Percentiles rank a stretch among this genome's conserved stretches.
Evolutionary conservation across 352 stramenopile genomes (phyloP).

Genomic region (Achlya hypogyna): DNA sequence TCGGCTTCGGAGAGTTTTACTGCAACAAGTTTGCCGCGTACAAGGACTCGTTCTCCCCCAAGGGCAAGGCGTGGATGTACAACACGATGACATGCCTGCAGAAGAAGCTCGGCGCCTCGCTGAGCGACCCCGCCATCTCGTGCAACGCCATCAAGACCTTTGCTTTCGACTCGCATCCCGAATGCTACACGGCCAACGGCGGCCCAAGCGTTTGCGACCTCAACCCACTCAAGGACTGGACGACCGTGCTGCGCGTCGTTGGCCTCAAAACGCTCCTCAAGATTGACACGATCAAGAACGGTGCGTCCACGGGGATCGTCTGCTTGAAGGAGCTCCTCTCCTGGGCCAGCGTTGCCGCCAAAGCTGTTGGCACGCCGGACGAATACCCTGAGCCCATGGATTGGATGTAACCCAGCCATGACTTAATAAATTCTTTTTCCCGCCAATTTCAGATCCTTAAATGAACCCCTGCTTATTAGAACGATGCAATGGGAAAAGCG

Average conservation of each 20-base stretch:
- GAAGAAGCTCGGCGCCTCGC: constrained; percentile 23
- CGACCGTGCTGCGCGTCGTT: constrained; percentile 25
- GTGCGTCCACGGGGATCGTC: constrained; percentile 8
- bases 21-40: constrained; percentile 25
- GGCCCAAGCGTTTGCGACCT: constrained; percentile 25
- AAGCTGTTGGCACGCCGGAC: not conserved
- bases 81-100: constrained; percentile 29
- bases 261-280: constrained; percentile 26
- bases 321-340: constrained; percentile 9
- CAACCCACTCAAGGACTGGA: constrained; percentile 21
- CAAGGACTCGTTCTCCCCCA: constrained; percentile 21
- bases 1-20: constrained; percentile 27
- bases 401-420: not conserved
- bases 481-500: too few relatives aligned
- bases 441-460: too few relatives aligned
- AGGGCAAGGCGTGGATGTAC: constrained; percentile 27
- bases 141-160: constrained; percentile 25
- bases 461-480: too few relatives aligned
- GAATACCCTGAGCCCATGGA: not conserved
- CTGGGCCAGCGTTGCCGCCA: too few relatives aligned
- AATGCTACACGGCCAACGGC: constrained; percentile 25
- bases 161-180: constrained; percentile 29
- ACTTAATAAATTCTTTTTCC: too few relatives aligned
- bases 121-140: constrained; percentile 10
- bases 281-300: constrained; percentile 26